Conservation (phyloP, 805 yeast species). For the Wickerhamomyces rabaulensis region DNA sequence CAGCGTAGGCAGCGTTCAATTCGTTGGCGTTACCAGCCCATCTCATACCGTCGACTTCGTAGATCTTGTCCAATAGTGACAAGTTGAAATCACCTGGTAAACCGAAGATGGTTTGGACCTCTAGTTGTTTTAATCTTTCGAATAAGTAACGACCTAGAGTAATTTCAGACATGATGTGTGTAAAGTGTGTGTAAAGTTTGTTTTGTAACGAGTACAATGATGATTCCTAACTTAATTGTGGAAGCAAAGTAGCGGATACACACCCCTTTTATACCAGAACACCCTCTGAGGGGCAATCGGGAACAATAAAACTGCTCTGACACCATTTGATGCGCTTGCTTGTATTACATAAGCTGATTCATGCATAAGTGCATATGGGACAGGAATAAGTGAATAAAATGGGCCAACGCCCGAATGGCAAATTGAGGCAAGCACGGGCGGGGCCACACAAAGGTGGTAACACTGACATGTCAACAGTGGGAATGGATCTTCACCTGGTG, state of each 20-base stretch:
- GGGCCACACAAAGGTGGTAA: background rate
- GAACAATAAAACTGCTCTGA: background rate
- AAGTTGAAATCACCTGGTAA: constrained; percentile 82
- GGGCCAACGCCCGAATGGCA: background rate
- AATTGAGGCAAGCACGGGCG: background rate
- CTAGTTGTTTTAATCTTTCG: constrained; percentile 71
- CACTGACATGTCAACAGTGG: background rate
- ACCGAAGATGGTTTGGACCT: constrained; percentile 69
- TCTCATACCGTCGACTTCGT: constrained; percentile 68
- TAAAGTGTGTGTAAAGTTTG: constrained; percentile 5
- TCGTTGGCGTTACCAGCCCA: constrained; percentile 94
- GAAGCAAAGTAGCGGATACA: background rate
- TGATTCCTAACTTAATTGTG: background rate
- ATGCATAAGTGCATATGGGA: constrained; percentile 17
- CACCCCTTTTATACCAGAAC: background rate
- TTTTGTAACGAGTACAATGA: background rate
- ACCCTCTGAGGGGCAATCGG: background rate
- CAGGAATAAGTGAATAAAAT: background rate
- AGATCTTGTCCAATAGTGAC: constrained; percentile 63
- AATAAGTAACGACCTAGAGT: constrained; percentile 74
- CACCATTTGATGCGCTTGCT: constrained; percentile 17
- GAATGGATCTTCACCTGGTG: background rate
- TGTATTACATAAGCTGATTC: constrained; percentile 1
- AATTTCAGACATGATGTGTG: constrained; percentile 30
- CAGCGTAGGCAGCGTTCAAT: constrained; percentile 83